phyloP scores from a whole-genome alignment of 495 filamentous ascomycete species.

The Mycothermus thermophilus region DNA sequence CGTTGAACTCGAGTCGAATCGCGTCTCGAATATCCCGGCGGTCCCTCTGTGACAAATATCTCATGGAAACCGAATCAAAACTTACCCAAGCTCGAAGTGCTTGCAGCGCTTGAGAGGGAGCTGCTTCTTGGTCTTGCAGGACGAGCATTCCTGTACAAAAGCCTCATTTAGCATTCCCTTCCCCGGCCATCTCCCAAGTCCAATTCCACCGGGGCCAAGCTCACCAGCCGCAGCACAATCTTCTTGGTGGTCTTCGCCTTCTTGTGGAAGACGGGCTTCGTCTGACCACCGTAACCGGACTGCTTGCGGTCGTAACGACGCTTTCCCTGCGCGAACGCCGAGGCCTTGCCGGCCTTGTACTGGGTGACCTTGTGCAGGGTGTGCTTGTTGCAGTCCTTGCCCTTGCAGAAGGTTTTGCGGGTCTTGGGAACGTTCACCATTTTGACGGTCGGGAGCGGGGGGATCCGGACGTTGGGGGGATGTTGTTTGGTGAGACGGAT shows the following conservation, averaged over 20 bases:
- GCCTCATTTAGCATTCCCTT: constrained; percentile 10
- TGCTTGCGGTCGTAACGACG: constrained; percentile 99
- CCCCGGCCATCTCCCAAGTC: constrained; percentile 1
- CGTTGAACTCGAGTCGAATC: neutral
- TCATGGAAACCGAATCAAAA: constrained; percentile 9
- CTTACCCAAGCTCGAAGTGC: constrained; percentile 98
- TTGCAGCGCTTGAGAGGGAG: constrained; percentile 97
- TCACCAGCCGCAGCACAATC: constrained; percentile 77
- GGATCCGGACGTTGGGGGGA: no score
- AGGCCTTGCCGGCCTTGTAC: constrained; percentile 80
- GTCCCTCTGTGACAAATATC: constrained; percentile 6
- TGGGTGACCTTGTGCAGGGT: constrained; percentile 88
- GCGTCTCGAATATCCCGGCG: no score
- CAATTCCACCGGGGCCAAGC: constrained; percentile 5
- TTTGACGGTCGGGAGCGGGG: constrained; percentile 21
- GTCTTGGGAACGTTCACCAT: constrained; percentile 34
- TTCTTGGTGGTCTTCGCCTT: constrained; percentile 99
- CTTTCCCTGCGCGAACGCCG: constrained; percentile 95
- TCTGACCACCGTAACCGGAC: constrained; percentile 99
- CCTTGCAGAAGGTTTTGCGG: constrained; percentile 64
- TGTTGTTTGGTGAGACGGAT: no score
- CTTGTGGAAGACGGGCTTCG: constrained; percentile 99
- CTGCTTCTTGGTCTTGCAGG: constrained; percentile 98
- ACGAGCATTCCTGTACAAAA: constrained; percentile 76
- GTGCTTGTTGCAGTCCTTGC: constrained; percentile 90